Evolutionary conservation across 352 stramenopile species (phyloP), one percentile per base, ranked within the genome.

Genomic region (Phytopythium cucurbitacearum): DNA sequence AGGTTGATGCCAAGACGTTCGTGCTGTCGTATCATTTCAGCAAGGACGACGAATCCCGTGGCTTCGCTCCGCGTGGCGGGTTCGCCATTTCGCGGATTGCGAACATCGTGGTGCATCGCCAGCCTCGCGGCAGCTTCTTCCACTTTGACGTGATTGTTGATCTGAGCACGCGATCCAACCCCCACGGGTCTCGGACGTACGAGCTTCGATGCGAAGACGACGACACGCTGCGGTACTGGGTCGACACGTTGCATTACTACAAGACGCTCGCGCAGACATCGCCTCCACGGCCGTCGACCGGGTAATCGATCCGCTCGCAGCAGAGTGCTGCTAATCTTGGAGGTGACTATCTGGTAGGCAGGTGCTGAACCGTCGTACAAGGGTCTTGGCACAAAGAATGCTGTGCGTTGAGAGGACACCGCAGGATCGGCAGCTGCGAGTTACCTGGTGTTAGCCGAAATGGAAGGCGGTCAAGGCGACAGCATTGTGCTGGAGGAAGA

Each of bases 401-500:
- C 21, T 28, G 21, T 28, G 21, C 21, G 2, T 28, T 28, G 21
- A 28, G 21, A 28, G 21, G 21, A 28, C 21, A 28, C 21, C 21
- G 21, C 21, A 28, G 15, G 15, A 46, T 21, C 36, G 42, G 16
- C 16, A 15, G 8, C 39, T 42, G 39, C 37, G 12, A 6, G 16
- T 7, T 10, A 13, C 12, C 7, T 45, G 48, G 28, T 44, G 6
- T 38, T 36, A 39, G 21, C 21, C 43, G 41, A 44, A 28, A 85
- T 89, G 80, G 77, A 87, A 33, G 65, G 63, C 12, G 50, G 42
- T 28, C 62, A 68, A 45, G 60, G 80, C 10, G 82, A 93, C 53
- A 94, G 80, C 68, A 95, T 97, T 57, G 76, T 98, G 16, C 64
- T 97, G 35, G 91, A 98, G 65, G 92, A 98, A 60, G 88, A 97